Percentiles rank a stretch among this genome's conserved stretches.
Evolutionary conservation across 192 early-diverging fungal species (phyloP).

Genomic region (Gryganskiella cystojenkinii): DNA sequence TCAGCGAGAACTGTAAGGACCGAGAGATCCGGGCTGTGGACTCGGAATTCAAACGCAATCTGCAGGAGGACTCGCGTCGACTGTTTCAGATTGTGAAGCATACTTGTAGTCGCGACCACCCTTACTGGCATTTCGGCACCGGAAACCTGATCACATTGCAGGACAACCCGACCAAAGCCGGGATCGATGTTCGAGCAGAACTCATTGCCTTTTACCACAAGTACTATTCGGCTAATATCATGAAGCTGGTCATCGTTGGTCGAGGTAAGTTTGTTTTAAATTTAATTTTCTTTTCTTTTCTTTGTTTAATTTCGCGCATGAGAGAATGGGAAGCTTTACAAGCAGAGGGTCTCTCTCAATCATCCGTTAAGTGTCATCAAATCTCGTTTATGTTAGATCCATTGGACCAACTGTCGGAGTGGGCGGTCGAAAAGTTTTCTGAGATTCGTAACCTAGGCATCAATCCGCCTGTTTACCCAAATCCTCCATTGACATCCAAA

Average conservation of each 20-base stretch:
- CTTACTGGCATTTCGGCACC: constrained; percentile 87
- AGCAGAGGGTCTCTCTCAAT: background rate
- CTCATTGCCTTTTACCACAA: constrained; percentile 84
- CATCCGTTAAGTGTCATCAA: background rate
- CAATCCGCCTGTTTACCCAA: constrained; percentile 70
- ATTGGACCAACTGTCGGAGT: constrained; percentile 78
- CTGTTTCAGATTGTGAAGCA: constrained; percentile 84
- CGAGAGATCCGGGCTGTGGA: constrained; percentile 93
- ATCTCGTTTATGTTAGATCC: constrained; percentile 60
- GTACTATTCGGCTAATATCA: constrained; percentile 93
- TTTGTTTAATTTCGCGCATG: background rate
- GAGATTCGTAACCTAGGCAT: constrained; percentile 75
- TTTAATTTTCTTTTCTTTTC: background rate
- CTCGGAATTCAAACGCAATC: constrained; percentile 94
- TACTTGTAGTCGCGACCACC: constrained; percentile 75
- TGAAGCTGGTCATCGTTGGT: constrained; percentile 88
- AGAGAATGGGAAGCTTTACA: background rate
- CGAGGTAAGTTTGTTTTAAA: constrained; percentile 47
- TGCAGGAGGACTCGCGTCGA: constrained; percentile 85
- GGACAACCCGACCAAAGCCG: constrained; percentile 65
- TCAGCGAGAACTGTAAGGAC: constrained; percentile 84
- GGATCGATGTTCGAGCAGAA: constrained; percentile 81
- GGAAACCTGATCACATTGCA: constrained; percentile 86
- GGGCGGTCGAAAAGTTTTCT: constrained; percentile 84
- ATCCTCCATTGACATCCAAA: constrained; percentile 74